These are phyloP conservation scores for Aspergillus nidulans DNA, from an alignment of 495 filamentous ascomycete species.

Conservation along the genomic window DNA sequence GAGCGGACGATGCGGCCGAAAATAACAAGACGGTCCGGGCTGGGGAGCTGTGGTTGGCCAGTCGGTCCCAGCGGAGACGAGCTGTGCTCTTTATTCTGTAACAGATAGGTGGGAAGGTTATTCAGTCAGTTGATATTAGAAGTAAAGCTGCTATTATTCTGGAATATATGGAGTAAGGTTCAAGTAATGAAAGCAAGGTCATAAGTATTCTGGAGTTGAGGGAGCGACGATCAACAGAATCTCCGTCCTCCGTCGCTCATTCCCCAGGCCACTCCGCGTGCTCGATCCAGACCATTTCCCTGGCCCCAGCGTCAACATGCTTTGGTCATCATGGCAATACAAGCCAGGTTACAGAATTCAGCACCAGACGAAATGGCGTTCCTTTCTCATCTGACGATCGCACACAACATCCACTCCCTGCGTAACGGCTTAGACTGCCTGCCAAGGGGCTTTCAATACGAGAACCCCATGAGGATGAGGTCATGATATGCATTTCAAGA, in stretches of 20 bases:
- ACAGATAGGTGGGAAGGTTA: background rate
- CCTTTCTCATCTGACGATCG: conserved; percentile 2
- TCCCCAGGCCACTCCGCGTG: background rate
- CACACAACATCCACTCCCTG: background rate
- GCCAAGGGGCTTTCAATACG: background rate
- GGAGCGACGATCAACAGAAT: conserved; percentile 1
- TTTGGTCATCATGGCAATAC: background rate
- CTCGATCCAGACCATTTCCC: background rate
- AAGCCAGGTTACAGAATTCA: background rate
- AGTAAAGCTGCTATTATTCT: background rate
- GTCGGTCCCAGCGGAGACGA: conserved; percentile 4
- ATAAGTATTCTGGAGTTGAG: background rate
- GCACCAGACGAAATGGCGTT: background rate
- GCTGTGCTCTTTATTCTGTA: background rate
- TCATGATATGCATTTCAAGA: background rate
- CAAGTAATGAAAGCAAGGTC: background rate
- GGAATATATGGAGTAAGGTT: background rate
- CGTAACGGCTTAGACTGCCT: background rate
- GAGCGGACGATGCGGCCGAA: conserved; percentile 11
- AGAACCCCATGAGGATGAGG: background rate
- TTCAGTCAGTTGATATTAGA: background rate
- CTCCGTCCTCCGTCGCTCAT: background rate
- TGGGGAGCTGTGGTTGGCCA: conserved; percentile 4
- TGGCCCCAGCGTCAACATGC: background rate
- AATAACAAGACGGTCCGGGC: conserved; percentile 10